Percentiles rank a stretch among this genome's conserved stretches.
phyloP scores from a whole-genome alignment of 352 stramenopile species.

The Phytopythium aichiense region DNA sequence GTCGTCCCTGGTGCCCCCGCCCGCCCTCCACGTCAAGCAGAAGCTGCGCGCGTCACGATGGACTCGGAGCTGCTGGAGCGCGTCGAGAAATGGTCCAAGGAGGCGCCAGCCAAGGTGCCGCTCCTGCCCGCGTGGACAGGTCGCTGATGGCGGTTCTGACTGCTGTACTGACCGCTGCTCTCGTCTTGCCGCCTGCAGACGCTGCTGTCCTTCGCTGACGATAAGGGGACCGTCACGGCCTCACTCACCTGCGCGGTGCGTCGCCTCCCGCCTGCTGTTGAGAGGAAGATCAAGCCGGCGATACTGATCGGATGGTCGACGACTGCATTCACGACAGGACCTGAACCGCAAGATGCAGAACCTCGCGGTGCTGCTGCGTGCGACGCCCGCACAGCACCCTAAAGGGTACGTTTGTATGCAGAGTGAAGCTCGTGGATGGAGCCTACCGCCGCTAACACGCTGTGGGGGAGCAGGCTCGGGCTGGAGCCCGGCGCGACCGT shows the following conservation, averaged over 20 bases:
- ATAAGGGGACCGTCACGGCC: constrained; percentile 46
- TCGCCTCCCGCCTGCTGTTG: not conserved
- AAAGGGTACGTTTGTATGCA: constrained; percentile 48
- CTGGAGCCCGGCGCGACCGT: constrained; percentile 75
- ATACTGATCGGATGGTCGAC: not conserved
- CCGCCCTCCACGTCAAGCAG: not conserved
- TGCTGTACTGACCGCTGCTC: not conserved
- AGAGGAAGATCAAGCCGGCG: too few species aligned
- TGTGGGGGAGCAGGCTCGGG: constrained; percentile 32
- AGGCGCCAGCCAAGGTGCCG: constrained; percentile 50
- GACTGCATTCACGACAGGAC: constrained; percentile 27
- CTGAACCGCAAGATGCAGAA: constrained; percentile 65
- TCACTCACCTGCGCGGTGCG: constrained; percentile 58
- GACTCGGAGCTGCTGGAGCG: constrained; percentile 70
- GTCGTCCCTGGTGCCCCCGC: not conserved
- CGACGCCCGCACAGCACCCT: constrained; percentile 38
- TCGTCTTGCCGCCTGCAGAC: constrained; percentile 1
- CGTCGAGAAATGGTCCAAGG: constrained; percentile 69
- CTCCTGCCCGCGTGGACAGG: constrained; percentile 3
- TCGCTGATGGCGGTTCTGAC: not conserved
- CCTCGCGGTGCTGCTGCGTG: constrained; percentile 56
- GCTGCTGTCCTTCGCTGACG: constrained; percentile 66
- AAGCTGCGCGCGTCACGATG: constrained; percentile 23
- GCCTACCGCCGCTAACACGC: not conserved
- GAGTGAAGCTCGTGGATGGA: not conserved